Percentiles rank a stretch among this genome's conserved stretches.
These are phyloP conservation scores for Leishmania guyanensis DNA, from an alignment of 208 protist species.

Conservation along the genomic window DNA sequence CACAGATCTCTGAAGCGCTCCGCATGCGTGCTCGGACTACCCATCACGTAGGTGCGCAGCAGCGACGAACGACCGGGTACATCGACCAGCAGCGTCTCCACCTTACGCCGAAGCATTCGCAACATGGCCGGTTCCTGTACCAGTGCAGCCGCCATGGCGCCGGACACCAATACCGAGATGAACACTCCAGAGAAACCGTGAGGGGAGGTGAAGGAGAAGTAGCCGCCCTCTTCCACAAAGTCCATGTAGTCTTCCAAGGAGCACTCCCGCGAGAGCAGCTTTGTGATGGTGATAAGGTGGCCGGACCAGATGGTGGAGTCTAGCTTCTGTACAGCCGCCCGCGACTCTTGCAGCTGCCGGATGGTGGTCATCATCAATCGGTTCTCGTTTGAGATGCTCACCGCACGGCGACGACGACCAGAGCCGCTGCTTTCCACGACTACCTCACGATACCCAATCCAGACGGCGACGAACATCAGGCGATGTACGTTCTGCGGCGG, in stretches of 20 bases:
- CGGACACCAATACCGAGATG: constrained; percentile 36
- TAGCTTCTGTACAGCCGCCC: constrained; percentile 33
- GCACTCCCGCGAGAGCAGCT: constrained; percentile 59
- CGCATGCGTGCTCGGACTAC: constrained; percentile 48
- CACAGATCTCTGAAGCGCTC: constrained; percentile 87
- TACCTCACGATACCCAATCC: constrained; percentile 55
- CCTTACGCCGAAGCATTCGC: constrained; percentile 52
- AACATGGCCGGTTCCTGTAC: constrained; percentile 34
- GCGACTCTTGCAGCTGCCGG: constrained; percentile 39
- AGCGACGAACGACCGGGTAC: constrained; percentile 40
- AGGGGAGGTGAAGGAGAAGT: constrained; percentile 30
- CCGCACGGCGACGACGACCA: constrained; percentile 41
- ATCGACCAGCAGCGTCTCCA: constrained; percentile 62
- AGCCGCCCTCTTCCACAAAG: constrained; percentile 47
- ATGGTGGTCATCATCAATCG: constrained; percentile 40
- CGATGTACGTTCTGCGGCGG: constrained; percentile 66
- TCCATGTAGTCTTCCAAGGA: constrained; percentile 70
- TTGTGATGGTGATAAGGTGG: constrained; percentile 63
- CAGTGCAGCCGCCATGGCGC: constrained; percentile 25
- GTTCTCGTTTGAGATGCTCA: constrained; percentile 53
- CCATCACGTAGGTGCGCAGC: constrained; percentile 57
- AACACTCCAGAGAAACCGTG: constrained; percentile 45
- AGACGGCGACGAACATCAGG: constrained; percentile 58
- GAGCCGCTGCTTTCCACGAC: constrained; percentile 45
- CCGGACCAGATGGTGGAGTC: constrained; percentile 50